Conservation (phyloP, 2,329 filamentous ascomycete species). For the Zalaria sp. region DNA sequence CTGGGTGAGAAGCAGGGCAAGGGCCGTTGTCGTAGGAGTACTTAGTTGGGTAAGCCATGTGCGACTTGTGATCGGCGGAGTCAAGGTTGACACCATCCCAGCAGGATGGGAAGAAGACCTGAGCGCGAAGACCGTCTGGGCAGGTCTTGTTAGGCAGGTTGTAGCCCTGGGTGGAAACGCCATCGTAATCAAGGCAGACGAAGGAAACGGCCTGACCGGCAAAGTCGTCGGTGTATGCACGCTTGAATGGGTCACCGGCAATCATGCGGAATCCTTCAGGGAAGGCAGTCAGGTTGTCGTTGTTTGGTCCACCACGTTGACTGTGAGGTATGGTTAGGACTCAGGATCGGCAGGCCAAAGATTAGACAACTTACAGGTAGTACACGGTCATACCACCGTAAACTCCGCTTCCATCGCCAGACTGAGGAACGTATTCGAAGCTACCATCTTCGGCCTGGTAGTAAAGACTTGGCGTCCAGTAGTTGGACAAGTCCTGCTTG, state of each 20-base stretch:
- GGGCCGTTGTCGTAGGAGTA: slow-evolving; percentile 32
- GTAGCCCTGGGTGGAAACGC: slow-evolving; percentile 30
- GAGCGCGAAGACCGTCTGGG: slow-evolving; percentile 47
- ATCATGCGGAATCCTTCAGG: slow-evolving; percentile 59
- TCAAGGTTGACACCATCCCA: slow-evolving; percentile 50
- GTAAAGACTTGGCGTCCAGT: slow-evolving; percentile 64
- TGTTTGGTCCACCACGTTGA: slow-evolving; percentile 34
- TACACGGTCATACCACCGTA: slow-evolving; percentile 57
- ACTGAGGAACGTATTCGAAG: slow-evolving; percentile 43
- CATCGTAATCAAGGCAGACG: slow-evolving; percentile 38
- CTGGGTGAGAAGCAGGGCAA: slow-evolving; percentile 38
- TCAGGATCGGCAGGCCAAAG: too few relatives aligned
- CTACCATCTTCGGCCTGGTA: slow-evolving; percentile 49
- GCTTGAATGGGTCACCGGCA: slow-evolving; percentile 46
- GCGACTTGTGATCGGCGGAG: slow-evolving; percentile 45
- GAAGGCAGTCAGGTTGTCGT: slow-evolving; percentile 55
- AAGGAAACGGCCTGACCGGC: slow-evolving; percentile 40
- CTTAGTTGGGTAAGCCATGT: slow-evolving; percentile 49
- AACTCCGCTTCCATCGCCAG: slow-evolving; percentile 27
- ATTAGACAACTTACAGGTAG: slow-evolving; percentile 34
- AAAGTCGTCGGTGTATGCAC: slow-evolving; percentile 42
- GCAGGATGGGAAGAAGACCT: slow-evolving; percentile 61
- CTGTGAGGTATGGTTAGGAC: not conserved
- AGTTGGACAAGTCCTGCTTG: slow-evolving; percentile 56
- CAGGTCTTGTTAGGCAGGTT: slow-evolving; percentile 60